These are phyloP conservation scores for Hymenoscyphus infarciens DNA, from an alignment of 2,329 filamentous ascomycete species.

Conservation along the genomic window DNA sequence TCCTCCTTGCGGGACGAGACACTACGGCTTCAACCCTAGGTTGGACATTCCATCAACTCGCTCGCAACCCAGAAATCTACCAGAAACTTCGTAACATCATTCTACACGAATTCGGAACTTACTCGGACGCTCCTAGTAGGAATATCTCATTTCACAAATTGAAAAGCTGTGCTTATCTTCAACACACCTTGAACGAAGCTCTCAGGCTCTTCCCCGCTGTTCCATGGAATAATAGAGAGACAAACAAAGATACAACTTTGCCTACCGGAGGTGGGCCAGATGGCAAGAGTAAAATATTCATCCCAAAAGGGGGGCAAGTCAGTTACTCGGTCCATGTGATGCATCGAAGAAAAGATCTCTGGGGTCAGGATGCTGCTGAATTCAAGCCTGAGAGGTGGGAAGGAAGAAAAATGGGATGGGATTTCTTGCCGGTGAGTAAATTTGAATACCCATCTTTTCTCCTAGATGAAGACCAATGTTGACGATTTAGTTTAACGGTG, in stretches of 20 bases:
- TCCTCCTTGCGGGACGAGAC: constrained; percentile 50
- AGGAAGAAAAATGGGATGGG: constrained; percentile 20
- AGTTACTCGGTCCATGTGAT: constrained; percentile 23
- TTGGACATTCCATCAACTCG: constrained; percentile 44
- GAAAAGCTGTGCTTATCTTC: constrained; percentile 25
- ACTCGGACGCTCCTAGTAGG: constrained; percentile 20
- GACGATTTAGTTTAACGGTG: constrained; percentile 41
- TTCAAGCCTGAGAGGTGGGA: constrained; percentile 29
- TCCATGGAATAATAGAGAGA: constrained; percentile 49
- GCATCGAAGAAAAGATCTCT: constrained; percentile 50
- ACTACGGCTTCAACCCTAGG: constrained; percentile 50
- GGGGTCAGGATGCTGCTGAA: constrained; percentile 53
- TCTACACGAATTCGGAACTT: constrained; percentile 35
- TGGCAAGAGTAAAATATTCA: constrained; percentile 32
- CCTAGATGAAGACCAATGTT: neutral
- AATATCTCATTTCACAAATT: constrained; percentile 18
- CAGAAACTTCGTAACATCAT: constrained; percentile 41
- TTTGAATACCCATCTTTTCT: neutral
- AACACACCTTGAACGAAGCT: constrained; percentile 34
- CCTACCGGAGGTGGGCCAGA: constrained; percentile 38
- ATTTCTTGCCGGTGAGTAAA: constrained; percentile 10
- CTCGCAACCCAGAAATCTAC: constrained; percentile 39
- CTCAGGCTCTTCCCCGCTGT: constrained; percentile 47
- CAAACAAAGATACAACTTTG: constrained; percentile 41
- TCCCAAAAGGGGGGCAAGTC: constrained; percentile 29